A percentile compares a stretch with the other conserved stretches of the same genome.
Evolutionary conservation across 805 yeast species (phyloP).

Genomic region (Lachancea meyersii): DNA sequence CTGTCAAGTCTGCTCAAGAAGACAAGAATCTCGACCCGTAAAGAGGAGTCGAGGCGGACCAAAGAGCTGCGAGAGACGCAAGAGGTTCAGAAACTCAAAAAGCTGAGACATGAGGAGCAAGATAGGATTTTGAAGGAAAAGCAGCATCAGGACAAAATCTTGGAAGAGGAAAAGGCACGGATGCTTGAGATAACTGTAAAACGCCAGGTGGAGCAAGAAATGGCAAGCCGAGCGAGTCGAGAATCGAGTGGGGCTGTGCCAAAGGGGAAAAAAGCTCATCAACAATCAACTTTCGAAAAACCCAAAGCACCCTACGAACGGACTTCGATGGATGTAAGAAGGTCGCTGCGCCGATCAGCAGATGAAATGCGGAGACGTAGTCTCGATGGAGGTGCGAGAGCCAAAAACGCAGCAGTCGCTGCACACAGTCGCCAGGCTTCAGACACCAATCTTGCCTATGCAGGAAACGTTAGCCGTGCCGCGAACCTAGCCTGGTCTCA

Average conservation of each 20-base stretch:
- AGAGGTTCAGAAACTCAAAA: constrained; percentile 22
- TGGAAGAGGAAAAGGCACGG: constrained; percentile 19
- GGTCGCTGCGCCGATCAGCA: constrained; percentile 9
- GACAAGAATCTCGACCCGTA: constrained; percentile 6
- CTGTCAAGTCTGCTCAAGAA: constrained; percentile 9
- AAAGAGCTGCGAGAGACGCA: constrained; percentile 20
- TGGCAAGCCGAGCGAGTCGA: constrained; percentile 14
- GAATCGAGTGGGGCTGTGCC: not conserved
- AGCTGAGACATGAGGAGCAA: constrained; percentile 14
- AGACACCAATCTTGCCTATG: constrained; percentile 9
- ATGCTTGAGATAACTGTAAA: constrained; percentile 22
- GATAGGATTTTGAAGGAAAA: constrained; percentile 6
- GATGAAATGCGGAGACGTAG: constrained; percentile 13
- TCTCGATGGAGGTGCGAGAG: constrained; percentile 12
- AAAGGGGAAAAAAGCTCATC: constrained; percentile 14
- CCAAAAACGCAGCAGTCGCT: not conserved
- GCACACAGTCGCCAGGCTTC: constrained; percentile 3
- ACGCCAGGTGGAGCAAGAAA: constrained; percentile 23
- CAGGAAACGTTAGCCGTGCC: constrained; percentile 18
- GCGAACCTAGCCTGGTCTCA: constrained; percentile 23
- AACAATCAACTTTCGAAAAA: constrained; percentile 4
- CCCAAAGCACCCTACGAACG: constrained; percentile 4
- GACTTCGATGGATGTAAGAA: constrained; percentile 6
- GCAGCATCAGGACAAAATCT: not conserved
- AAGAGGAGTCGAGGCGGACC: constrained; percentile 11